Conservation (phyloP, 257 asterid genomes). For the Galeopsis tetrahit region DNA sequence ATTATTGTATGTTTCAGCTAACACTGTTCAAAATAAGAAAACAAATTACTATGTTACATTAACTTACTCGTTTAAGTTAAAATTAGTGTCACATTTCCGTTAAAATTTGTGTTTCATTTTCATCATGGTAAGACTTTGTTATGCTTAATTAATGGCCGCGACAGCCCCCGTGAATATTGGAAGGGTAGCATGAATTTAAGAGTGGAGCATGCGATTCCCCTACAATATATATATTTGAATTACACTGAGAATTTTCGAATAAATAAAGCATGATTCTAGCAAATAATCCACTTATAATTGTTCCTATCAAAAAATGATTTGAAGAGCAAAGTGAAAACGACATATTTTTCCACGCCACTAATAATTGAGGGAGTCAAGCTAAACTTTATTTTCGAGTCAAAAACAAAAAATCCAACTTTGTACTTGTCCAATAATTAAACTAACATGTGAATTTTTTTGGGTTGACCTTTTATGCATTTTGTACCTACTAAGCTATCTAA, state of each 20-base stretch:
- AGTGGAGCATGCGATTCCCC: constrained; percentile 24
- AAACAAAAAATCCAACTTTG: constrained; percentile 33
- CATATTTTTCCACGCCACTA: constrained; percentile 41
- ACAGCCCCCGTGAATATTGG: constrained; percentile 24
- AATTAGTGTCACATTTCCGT: too few relatives aligned
- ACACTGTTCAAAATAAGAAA: too few relatives aligned
- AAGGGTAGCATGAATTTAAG: neutral
- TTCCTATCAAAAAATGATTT: constrained; percentile 15
- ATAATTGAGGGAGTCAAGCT: constrained; percentile 38
- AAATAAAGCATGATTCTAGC: constrained; percentile 23
- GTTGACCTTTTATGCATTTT: too few relatives aligned
- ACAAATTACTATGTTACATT: too few relatives aligned
- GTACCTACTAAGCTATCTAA: too few relatives aligned
- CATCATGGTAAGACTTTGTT: too few relatives aligned
- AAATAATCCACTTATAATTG: constrained; percentile 31
- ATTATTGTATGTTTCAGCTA: too few relatives aligned
- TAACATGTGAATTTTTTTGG: neutral
- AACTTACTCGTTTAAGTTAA: too few relatives aligned
- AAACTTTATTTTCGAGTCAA: constrained; percentile 38
- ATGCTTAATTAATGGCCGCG: neutral
- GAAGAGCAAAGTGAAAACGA: constrained; percentile 13
- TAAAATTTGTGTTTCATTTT: too few relatives aligned
- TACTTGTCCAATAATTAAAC: constrained; percentile 37
- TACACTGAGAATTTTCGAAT: neutral
- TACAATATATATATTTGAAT: neutral